A percentile compares a stretch with the other conserved stretches of the same genome.
These are phyloP conservation scores for Colletotrichum endophyticum DNA, from an alignment of 2,329 filamentous ascomycete species.

Conservation along the genomic window DNA sequence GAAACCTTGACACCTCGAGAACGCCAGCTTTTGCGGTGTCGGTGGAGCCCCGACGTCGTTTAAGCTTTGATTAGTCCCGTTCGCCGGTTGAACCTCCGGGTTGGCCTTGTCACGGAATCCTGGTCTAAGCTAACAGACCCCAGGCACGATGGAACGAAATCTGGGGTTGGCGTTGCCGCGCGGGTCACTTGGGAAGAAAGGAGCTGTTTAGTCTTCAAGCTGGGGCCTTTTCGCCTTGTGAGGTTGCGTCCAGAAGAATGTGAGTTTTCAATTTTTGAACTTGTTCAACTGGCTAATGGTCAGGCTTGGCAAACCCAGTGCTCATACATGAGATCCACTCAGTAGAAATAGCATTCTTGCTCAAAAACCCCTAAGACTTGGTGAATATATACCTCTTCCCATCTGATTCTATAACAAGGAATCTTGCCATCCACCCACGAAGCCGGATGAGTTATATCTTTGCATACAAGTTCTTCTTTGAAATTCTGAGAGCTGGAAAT, in stretches of 20 bases:
- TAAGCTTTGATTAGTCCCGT: not conserved
- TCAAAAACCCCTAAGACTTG: not conserved
- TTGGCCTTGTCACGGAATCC: not conserved
- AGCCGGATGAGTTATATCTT: not conserved
- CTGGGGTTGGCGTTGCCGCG: not conserved
- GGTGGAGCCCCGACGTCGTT: not conserved
- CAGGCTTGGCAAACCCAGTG: not conserved
- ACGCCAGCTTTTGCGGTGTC: not conserved
- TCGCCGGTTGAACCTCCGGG: not conserved
- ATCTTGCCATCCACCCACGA: not conserved
- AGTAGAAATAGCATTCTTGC: not conserved
- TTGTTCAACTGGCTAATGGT: not conserved
- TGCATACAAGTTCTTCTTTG: not conserved
- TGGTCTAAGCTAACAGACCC: not conserved
- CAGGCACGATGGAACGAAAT: not conserved
- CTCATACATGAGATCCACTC: not conserved
- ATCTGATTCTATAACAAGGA: not conserved
- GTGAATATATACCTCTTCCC: not conserved
- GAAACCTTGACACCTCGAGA: not conserved
- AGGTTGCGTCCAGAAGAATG: not conserved
- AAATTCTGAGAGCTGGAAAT: not conserved
- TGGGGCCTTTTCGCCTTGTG: not conserved
- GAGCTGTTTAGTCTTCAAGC: accelerated
- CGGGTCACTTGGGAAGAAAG: not conserved
- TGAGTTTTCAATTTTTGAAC: not conserved